These are phyloP conservation scores for Coemansia sp. DNA, from an alignment of 192 early-diverging fungal species.

Conservation along the genomic window DNA sequence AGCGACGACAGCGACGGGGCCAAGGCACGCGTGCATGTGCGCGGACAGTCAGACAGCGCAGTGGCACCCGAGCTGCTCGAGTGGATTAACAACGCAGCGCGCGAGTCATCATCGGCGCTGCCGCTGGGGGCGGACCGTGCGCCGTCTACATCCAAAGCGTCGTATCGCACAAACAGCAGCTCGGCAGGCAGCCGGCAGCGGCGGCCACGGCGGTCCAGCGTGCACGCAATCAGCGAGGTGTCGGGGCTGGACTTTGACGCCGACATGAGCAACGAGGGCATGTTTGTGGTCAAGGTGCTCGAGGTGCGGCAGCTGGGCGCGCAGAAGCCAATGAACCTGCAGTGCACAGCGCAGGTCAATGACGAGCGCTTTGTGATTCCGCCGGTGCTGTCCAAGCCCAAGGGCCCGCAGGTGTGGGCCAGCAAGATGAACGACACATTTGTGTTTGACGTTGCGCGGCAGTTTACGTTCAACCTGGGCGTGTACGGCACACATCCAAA, in stretches of 20 bases:
- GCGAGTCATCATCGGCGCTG: constrained; percentile 31
- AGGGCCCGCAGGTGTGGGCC: constrained; percentile 39
- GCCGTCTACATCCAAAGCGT: constrained; percentile 36
- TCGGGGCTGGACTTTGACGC: constrained; percentile 10
- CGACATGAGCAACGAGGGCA: constrained; percentile 33
- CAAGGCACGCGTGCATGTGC: constrained; percentile 45
- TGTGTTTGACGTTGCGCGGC: constrained; percentile 49
- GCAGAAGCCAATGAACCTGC: constrained; percentile 42
- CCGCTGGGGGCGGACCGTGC: constrained; percentile 30
- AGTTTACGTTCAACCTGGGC: constrained; percentile 48
- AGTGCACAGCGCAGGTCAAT: constrained; percentile 47
- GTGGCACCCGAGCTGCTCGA: constrained; percentile 46
- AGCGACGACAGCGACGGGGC: constrained; percentile 15
- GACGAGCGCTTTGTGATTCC: constrained; percentile 50
- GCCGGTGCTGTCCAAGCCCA: constrained; percentile 35
- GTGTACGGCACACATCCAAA: constrained; percentile 38
- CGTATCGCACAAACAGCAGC: constrained; percentile 51
- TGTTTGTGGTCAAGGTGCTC: constrained; percentile 47
- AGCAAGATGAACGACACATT: constrained; percentile 51
- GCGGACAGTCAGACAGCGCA: constrained; percentile 2
- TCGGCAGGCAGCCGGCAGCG: constrained; percentile 42
- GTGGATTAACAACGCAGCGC: constrained; percentile 46
- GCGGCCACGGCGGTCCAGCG: constrained; percentile 35
- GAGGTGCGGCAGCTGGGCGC: constrained; percentile 46
- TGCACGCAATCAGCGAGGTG: constrained; percentile 24